Evolutionary conservation across 179 eudicot species (phyloP), one percentile per base, ranked within the genome.

Genomic region (Actinidia arguta): DNA sequence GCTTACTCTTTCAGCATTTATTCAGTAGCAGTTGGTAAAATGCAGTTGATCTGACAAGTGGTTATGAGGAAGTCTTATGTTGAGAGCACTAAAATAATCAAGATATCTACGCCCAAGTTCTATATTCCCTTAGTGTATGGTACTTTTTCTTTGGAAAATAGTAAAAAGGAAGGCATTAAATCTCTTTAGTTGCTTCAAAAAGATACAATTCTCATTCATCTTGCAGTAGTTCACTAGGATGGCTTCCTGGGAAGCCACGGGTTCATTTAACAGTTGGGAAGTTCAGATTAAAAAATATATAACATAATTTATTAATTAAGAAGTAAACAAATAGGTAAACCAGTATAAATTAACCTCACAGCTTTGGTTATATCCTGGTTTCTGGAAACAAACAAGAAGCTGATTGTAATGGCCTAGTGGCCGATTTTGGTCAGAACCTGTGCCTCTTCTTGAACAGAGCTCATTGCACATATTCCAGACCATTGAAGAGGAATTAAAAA

Each of bases 321-420:
- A 64, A 64, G 17, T 24, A 64, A 6, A 24, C 10, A 9, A 10
- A 27, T 27, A 64, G 44, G 13, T 61, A 20, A 61, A 22, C 8
- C 24, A 1, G 27, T 61, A 22, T 62, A 22, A n/a, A 62, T n/a
- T 10, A 10, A 14, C 67, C 67, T 62, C 14, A 24, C 42, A 2
- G 39, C 31, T 42, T 4, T 25, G 13, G 69, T 11, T 61, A 14
- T 63, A 25, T 11, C 69, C 69, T 39, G 27, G 17, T 39, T 24
- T 63, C 1, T 63, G 69, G 69, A 63, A 36, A 63, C 68, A 63
- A 63, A 63, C 68, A 63, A 63, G 42, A 25, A 36, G 68, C 68
- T 62, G 12, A 24, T 14, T 62, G 14, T 24, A 24, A 62, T 63
- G 25, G 69, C 69, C 42, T 9, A 62, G 69, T 3, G 42, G 69